A percentile compares a stretch with the other conserved stretches of the same genome.
These are phyloP conservation scores for Pleurozium schreberi DNA, from an alignment of 225 moss, liverwort and hornwort genomes.

Conservation along the genomic window DNA sequence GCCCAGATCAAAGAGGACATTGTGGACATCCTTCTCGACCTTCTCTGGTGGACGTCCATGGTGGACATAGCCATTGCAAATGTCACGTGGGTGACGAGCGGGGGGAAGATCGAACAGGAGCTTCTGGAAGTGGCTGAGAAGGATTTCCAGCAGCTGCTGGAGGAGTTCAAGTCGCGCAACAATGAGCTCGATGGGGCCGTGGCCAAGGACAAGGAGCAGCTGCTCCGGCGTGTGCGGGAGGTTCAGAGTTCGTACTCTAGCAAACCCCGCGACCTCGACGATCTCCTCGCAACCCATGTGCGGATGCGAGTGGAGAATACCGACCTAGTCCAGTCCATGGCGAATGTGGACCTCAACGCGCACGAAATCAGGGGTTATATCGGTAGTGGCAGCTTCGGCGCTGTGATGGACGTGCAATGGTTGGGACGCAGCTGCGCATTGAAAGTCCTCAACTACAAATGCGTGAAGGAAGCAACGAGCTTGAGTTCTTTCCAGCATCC, in stretches of 20 bases:
- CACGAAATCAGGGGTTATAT: no score
- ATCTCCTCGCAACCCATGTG: slow-evolving; percentile 1
- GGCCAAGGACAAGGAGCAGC: background rate
- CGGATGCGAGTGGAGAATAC: background rate
- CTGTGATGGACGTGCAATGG: no score
- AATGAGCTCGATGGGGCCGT: background rate
- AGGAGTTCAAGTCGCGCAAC: background rate
- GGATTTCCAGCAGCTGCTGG: background rate
- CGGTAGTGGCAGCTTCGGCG: no score
- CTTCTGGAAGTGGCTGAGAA: background rate
- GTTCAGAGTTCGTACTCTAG: background rate
- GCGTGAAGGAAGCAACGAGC: no score
- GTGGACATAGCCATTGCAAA: background rate
- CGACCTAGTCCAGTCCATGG: background rate
- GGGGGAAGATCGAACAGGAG: background rate
- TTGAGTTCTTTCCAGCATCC: no score
- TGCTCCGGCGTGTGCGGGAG: background rate
- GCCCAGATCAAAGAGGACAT: background rate
- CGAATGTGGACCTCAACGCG: background rate
- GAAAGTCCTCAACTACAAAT: no score
- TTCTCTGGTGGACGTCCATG: slow-evolving; percentile 2
- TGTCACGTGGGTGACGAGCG: background rate
- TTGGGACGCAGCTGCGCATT: no score
- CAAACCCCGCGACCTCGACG: background rate
- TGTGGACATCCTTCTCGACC: slow-evolving; percentile 16